phyloP scores from a whole-genome alignment of 2,329 filamentous ascomycete genomes.

The Trichoderma endophyticum region DNA sequence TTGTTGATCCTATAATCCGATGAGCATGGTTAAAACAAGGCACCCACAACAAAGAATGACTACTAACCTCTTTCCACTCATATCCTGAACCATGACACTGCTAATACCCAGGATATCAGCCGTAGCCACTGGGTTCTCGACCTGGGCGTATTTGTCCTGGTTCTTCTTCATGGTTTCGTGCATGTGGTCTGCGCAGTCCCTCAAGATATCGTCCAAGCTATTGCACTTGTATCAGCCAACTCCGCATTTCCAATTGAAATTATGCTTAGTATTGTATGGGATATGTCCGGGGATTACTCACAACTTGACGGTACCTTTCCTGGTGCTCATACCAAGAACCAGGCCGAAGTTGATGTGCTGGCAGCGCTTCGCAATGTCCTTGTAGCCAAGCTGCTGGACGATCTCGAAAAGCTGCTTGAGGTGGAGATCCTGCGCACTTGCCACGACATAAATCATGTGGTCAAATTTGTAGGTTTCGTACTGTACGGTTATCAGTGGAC shows the following conservation, averaged over 20 bases:
- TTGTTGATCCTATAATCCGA: constrained; percentile 52
- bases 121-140: constrained; percentile 75
- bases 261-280: no score
- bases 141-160: constrained; percentile 82
- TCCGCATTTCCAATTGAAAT: not conserved
- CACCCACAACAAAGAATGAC: not conserved
- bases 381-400: constrained; percentile 65
- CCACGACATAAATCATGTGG: constrained; percentile 78
- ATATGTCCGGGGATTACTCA: constrained; percentile 10
- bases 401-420: constrained; percentile 75
- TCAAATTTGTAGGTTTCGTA: constrained; percentile 64
- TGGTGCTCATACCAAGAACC: constrained; percentile 67
- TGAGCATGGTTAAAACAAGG: not conserved
- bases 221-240: not conserved
- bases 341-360: constrained; percentile 74
- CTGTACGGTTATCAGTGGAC: constrained; percentile 8
- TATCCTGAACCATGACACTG: constrained; percentile 96
- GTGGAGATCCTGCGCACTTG: constrained; percentile 69
- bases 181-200: constrained; percentile 87
- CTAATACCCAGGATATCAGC: constrained; percentile 91
- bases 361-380: constrained; percentile 63
- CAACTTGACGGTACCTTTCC: constrained; percentile 72
- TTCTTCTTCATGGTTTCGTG: constrained; percentile 96
- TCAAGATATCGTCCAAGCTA: constrained; percentile 39
- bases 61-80: constrained; percentile 82